Percentiles rank a stretch among this genome's conserved stretches.
phyloP scores from a whole-genome alignment of 495 filamentous ascomycete species.

The Pseudomonodictys pantanalensis region DNA sequence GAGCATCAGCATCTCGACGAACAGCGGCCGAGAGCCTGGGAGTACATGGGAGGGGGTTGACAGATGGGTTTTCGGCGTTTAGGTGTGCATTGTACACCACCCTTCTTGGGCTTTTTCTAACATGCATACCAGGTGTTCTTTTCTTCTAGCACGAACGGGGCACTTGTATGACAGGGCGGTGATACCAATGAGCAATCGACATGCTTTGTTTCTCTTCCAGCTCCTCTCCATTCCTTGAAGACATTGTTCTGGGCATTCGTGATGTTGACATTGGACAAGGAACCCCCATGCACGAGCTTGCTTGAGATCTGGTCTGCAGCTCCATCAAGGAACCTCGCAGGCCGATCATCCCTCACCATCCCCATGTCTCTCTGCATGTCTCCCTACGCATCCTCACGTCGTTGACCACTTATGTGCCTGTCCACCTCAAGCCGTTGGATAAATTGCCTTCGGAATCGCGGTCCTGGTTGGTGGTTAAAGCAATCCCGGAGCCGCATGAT shows the following conservation, averaged over 20 bases:
- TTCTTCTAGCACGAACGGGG: not conserved
- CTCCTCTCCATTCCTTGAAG: not conserved
- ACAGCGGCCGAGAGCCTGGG: no score
- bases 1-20: not conserved
- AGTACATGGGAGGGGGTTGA: not conserved
- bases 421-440: no score
- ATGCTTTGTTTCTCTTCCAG: not conserved
- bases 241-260: no score
- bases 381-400: not conserved
- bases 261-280: no score
- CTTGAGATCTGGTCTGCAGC: no score
- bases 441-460: not conserved
- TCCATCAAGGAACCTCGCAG: no score
- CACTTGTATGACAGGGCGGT: no score
- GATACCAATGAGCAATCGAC: not conserved
- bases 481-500: no score
- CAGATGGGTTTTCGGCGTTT: not conserved
- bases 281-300: no score
- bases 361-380: not conserved
- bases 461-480: conserved; percentile 1
- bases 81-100: not conserved
- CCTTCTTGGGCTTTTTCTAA: not conserved
- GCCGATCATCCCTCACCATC: no score
- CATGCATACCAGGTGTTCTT: not conserved
- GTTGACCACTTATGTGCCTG: no score